A percentile compares a stretch with the other conserved stretches of the same genome.
These are phyloP conservation scores for Globisporangium okanoganense DNA, from an alignment of 352 stramenopile genomes.

Conservation along the genomic window DNA sequence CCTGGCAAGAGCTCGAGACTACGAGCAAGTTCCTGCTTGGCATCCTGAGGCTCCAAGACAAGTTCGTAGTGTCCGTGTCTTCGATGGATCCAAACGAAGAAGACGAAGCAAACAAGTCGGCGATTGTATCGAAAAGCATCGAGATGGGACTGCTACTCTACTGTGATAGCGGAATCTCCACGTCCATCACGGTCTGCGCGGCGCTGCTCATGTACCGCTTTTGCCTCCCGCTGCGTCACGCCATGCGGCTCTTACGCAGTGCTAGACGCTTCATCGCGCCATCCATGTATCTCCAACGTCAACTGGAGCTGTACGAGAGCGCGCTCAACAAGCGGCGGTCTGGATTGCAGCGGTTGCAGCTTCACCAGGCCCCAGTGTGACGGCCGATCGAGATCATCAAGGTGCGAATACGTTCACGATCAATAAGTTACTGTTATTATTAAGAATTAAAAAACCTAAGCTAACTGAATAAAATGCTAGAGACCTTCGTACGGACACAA, in stretches of 20 bases:
- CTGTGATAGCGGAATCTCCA: conserved; percentile 26
- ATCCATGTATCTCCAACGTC: conserved; percentile 14
- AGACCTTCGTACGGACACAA: too few species aligned
- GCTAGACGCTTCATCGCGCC: conserved; percentile 11
- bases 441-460: conserved; percentile 8
- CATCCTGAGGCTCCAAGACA: conserved; percentile 3
- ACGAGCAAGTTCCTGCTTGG: conserved; percentile 7
- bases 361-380: conserved; percentile 1
- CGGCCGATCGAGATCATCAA: neutral
- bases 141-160: conserved; percentile 26
- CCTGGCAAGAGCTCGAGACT: conserved; percentile 11
- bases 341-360: neutral
- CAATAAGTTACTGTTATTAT: conserved; percentile 14
- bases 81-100: conserved; percentile 9
- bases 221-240: conserved; percentile 19
- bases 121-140: neutral
- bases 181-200: conserved; percentile 24
- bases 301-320: conserved; percentile 11
- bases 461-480: too few species aligned
- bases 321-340: neutral
- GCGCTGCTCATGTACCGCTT: conserved; percentile 37
- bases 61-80: neutral
- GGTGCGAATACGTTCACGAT: neutral
- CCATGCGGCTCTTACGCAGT: conserved; percentile 17
- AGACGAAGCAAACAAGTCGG: conserved; percentile 7